Evolutionary conservation across 768 basidiomycete species (phyloP).

Genomic region (Naganishia vishniacii): DNA sequence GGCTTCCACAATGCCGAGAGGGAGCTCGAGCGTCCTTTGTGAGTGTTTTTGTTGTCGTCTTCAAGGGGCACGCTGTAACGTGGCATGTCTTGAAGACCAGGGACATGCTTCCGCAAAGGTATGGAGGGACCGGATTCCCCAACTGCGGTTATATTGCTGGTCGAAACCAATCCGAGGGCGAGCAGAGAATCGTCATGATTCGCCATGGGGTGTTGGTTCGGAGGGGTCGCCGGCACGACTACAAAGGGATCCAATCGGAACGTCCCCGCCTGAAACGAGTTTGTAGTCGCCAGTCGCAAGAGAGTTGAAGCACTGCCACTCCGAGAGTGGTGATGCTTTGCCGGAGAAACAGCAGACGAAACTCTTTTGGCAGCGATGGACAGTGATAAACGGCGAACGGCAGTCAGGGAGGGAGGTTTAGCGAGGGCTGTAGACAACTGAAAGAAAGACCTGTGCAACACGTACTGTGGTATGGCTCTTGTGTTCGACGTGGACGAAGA

Average conservation of each 20-base stretch:
- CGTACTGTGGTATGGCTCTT: background rate
- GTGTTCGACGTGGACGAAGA: background rate
- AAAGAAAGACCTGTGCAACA: too few species aligned
- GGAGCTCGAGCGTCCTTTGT: background rate
- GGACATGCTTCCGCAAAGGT: background rate
- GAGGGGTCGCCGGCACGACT: background rate
- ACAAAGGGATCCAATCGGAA: background rate
- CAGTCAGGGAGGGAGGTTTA: background rate
- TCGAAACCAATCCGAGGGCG: background rate
- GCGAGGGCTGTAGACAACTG: too few species aligned
- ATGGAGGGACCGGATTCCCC: background rate
- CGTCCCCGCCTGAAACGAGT: background rate
- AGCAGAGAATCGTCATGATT: background rate
- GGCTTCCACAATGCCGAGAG: constrained; percentile 15
- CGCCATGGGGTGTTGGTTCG: too few species aligned
- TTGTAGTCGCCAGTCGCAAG: background rate
- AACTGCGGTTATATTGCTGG: background rate
- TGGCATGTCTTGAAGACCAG: background rate
- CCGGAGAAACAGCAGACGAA: background rate
- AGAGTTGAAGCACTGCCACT: background rate
- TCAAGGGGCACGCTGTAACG: background rate
- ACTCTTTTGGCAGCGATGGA: background rate
- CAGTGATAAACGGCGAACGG: background rate
- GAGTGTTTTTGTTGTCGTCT: background rate
- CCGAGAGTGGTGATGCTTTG: background rate